These are phyloP conservation scores for Calonectria honghensis DNA, from an alignment of 2,329 filamentous ascomycete genomes.

Conservation along the genomic window DNA sequence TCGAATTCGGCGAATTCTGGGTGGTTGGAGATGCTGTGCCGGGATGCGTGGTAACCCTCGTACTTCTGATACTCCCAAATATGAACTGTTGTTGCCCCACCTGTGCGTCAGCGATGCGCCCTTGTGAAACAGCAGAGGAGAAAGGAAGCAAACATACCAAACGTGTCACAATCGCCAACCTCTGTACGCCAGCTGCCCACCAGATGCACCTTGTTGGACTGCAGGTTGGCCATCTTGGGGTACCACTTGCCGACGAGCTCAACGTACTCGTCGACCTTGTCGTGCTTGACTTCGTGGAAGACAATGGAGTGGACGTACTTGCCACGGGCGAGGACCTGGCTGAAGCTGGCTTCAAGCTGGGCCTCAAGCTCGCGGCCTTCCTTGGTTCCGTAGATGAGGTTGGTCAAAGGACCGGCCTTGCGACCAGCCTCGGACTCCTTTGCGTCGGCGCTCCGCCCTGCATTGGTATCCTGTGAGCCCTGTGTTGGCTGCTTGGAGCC, in stretches of 20 bases:
- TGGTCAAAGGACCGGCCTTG: conserved; percentile 84
- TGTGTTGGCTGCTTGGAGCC: conserved; percentile 64
- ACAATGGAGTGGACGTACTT: conserved; percentile 99
- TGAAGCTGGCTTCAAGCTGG: conserved; percentile 97
- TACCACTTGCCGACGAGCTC: conserved; percentile 94
- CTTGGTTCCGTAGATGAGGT: conserved; percentile 96
- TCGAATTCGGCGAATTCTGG: conserved; percentile 91
- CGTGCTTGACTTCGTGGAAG: conserved; percentile 95
- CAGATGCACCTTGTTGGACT: conserved; percentile 94
- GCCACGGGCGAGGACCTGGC: conserved; percentile 92
- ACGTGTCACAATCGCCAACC: conserved; percentile 97
- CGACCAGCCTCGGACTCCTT: conserved; percentile 75
- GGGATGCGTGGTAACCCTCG: conserved; percentile 93
- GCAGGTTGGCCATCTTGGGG: conserved; percentile 87
- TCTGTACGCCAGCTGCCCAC: conserved; percentile 99
- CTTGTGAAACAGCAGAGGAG: neutral
- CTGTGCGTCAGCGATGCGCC: conserved; percentile 40
- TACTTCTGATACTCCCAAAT: conserved; percentile 99
- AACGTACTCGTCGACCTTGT: conserved; percentile 96
- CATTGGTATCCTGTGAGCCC: conserved; percentile 60
- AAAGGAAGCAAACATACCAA: conserved; percentile 77
- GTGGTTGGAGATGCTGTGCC: conserved; percentile 88
- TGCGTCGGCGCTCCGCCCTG: conserved; percentile 71
- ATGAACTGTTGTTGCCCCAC: conserved; percentile 79
- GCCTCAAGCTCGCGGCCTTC: conserved; percentile 95